These are phyloP conservation scores for Euryodendron excelsum DNA, from an alignment of 148 eudicot species.

Conservation along the genomic window DNA sequence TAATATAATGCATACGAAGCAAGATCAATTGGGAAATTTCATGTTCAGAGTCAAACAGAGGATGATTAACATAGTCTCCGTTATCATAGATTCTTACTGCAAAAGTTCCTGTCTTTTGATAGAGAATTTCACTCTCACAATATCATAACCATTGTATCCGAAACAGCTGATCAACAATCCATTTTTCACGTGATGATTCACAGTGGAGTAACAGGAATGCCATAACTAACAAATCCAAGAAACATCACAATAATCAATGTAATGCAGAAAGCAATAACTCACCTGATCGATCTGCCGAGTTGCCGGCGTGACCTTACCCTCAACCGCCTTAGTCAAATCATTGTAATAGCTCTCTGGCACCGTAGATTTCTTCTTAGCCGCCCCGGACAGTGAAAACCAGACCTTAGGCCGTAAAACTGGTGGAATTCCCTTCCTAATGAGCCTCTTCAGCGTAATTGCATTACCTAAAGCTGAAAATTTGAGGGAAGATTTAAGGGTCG, in stretches of 20 bases:
- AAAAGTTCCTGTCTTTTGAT: neutral
- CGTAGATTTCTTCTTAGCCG: conserved; percentile 91
- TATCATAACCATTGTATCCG: neutral
- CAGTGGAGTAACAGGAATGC: neutral
- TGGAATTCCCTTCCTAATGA: conserved; percentile 81
- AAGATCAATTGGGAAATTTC: neutral
- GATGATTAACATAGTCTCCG: neutral
- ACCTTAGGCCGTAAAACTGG: conserved; percentile 74
- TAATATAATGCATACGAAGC: neutral
- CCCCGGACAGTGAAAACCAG: conserved; percentile 86
- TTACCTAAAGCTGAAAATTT: conserved; percentile 61
- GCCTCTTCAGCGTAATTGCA: conserved; percentile 68
- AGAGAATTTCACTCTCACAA: neutral
- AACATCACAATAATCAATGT: neutral
- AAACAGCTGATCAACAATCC: neutral
- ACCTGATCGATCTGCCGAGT: conserved; percentile 96
- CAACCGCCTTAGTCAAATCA: conserved; percentile 68
- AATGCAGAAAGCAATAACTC: conserved; percentile 25
- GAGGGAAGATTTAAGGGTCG: conserved; percentile 62
- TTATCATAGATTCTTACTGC: neutral
- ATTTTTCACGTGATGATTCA: neutral
- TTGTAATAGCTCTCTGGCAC: conserved; percentile 79
- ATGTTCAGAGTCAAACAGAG: neutral
- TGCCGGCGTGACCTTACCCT: conserved; percentile 71
- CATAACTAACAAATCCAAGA: neutral